Evolutionary conservation across 1,284 basidiomycete genomes (phyloP).

Genomic region (Cystobasidiaceae sp.): DNA sequence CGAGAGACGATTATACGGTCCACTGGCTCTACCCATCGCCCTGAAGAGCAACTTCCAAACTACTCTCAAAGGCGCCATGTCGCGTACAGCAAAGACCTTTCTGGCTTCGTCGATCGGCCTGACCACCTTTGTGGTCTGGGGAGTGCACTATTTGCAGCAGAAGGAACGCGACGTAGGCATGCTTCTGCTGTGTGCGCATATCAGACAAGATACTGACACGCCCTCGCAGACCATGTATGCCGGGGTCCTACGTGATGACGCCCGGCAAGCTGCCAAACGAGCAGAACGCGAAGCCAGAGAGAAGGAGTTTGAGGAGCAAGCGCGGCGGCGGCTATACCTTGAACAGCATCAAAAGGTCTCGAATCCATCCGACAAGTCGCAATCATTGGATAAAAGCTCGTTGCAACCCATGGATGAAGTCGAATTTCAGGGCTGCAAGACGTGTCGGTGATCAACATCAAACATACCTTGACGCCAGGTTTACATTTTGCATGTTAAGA

Average conservation of each 20-base stretch:
- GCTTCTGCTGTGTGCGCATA: background rate
- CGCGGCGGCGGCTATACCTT: constrained; percentile 37
- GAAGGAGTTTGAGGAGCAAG: constrained; percentile 49
- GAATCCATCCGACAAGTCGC: constrained; percentile 1
- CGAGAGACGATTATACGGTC: too few species aligned
- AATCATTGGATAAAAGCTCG: background rate
- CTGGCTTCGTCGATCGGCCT: constrained; percentile 63
- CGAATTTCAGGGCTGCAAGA: constrained; percentile 32
- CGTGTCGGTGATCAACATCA: constrained; percentile 26
- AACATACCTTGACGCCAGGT: too few species aligned
- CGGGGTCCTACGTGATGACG: constrained; percentile 82
- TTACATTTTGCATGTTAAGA: too few species aligned
- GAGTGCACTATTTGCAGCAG: constrained; percentile 82
- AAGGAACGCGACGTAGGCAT: constrained; percentile 70
- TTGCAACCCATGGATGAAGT: constrained; percentile 29
- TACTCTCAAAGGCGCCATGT: constrained; percentile 60
- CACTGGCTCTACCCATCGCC: too few species aligned
- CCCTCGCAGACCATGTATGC: constrained; percentile 74
- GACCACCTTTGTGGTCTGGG: constrained; percentile 72
- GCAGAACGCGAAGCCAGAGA: constrained; percentile 61
- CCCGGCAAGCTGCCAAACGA: constrained; percentile 67
- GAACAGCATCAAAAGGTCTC: constrained; percentile 37
- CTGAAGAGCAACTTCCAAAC: background rate
- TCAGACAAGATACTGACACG: background rate
- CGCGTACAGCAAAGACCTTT: constrained; percentile 69